Percentiles rank a stretch among this genome's conserved stretches.
phyloP scores from a whole-genome alignment of 2,329 filamentous ascomycete species.

The Cordyceps fumosorosea region DNA sequence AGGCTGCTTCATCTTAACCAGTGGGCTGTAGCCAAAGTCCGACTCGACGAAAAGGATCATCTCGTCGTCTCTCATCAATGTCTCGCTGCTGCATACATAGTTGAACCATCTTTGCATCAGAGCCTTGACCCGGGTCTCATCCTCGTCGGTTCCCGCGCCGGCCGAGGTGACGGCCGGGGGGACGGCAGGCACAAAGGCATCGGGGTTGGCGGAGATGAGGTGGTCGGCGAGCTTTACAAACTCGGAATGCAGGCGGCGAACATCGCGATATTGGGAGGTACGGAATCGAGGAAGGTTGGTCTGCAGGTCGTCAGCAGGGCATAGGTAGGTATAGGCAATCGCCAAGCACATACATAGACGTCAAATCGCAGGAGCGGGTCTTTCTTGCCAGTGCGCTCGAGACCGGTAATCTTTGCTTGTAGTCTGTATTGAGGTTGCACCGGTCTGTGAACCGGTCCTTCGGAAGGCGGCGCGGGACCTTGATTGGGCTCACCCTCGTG shows the following conservation, averaged over 20 bases:
- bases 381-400: constrained; percentile 91
- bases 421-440: constrained; percentile 71
- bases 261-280: constrained; percentile 96
- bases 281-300: constrained; percentile 98
- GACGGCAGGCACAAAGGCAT: constrained; percentile 88
- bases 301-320: constrained; percentile 40
- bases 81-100: constrained; percentile 83
- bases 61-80: constrained; percentile 91
- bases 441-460: constrained; percentile 45
- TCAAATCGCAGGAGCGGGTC: constrained; percentile 93
- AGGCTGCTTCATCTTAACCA: constrained; percentile 92
- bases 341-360: constrained; percentile 65
- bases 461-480: not conserved
- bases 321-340: not conserved
- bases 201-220: constrained; percentile 93
- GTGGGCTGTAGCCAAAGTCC: constrained; percentile 95
- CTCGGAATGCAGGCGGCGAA: constrained; percentile 89
- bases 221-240: constrained; percentile 96
- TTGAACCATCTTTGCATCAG: constrained; percentile 94
- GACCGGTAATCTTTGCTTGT: constrained; percentile 87
- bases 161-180: constrained; percentile 92
- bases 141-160: constrained; percentile 91
- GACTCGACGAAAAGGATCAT: constrained; percentile 98
- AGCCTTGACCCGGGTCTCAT: constrained; percentile 82
- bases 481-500: constrained; percentile 18